Percentiles rank a stretch among this genome's conserved stretches.
Evolutionary conservation across 495 filamentous ascomycete species (phyloP).

Genomic region (Astrothelium macrocarpum): DNA sequence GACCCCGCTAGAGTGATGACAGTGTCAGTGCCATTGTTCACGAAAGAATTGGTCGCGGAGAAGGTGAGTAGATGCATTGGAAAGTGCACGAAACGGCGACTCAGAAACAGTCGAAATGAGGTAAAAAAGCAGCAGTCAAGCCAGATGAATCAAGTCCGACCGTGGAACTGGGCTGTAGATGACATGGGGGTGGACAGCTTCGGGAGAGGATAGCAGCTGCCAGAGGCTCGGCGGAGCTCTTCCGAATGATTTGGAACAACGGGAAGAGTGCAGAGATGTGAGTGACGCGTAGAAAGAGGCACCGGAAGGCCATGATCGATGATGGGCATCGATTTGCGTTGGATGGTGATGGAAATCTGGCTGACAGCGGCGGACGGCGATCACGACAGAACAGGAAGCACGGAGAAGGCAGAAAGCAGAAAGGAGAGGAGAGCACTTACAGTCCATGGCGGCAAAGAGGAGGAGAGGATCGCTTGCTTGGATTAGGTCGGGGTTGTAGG

Average conservation of each 20-base stretch:
- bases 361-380: background rate
- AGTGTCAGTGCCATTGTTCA: slow-evolving; percentile 25
- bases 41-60: slow-evolving; percentile 13
- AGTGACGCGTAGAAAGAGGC: background rate
- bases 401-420: background rate
- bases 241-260: background rate
- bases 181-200: slow-evolving; percentile 6
- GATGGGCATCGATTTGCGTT: slow-evolving; percentile 19
- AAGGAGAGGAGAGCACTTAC: slow-evolving; percentile 23
- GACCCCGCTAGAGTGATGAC: slow-evolving; percentile 27
- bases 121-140: slow-evolving; percentile 9
- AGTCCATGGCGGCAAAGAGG: slow-evolving; percentile 21
- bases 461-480: background rate
- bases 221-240: slow-evolving; percentile 7
- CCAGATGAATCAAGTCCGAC: slow-evolving; percentile 11
- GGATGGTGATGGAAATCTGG: slow-evolving; percentile 19
- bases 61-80: slow-evolving; percentile 19
- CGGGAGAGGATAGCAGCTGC: slow-evolving; percentile 9
- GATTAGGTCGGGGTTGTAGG: slow-evolving; percentile 5
- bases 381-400: background rate
- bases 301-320: slow-evolving; percentile 7
- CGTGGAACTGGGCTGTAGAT: slow-evolving; percentile 10
- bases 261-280: background rate
- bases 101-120: slow-evolving; percentile 17
- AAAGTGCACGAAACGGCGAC: slow-evolving; percentile 27